Evolutionary conservation across 305 asterid species (phyloP).

Genomic region (Galium porrigens): DNA sequence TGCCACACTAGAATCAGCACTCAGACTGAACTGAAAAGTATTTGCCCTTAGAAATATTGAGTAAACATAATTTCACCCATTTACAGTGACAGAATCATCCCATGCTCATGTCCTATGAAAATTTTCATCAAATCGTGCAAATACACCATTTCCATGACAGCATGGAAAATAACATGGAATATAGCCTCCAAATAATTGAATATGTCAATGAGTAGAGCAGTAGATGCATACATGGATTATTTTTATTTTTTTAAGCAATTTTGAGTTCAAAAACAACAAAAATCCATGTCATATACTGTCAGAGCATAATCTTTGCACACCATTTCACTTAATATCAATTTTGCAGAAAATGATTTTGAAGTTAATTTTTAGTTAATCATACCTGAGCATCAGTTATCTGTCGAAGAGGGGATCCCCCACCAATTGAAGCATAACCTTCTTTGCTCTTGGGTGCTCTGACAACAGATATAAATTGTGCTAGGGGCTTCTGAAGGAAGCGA

Average conservation of each 20-base stretch:
- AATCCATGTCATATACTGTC: neutral
- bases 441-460: conserved; percentile 92
- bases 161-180: neutral
- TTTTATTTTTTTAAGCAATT: neutral
- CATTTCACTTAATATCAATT: neutral
- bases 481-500: conserved; percentile 84
- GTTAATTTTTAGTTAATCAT: conserved; percentile 12
- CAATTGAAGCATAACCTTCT: conserved; percentile 97
- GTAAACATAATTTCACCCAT: neutral
- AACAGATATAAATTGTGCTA: conserved; percentile 84
- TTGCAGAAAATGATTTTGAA: neutral
- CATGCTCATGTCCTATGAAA: neutral
- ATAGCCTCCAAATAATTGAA: neutral
- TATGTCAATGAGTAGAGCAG: neutral
- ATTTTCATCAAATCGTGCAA: neutral
- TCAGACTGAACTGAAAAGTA: neutral
- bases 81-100: neutral
- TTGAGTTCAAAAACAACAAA: neutral
- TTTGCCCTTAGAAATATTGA: neutral
- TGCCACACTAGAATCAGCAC: neutral
- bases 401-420: conserved; percentile 97
- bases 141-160: neutral
- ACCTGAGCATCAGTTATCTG: conserved; percentile 96
- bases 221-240: neutral
- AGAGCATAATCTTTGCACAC: neutral